Evolutionary conservation across 164 flowering plant species (phyloP).

Genomic region (Umbellularia californica): DNA sequence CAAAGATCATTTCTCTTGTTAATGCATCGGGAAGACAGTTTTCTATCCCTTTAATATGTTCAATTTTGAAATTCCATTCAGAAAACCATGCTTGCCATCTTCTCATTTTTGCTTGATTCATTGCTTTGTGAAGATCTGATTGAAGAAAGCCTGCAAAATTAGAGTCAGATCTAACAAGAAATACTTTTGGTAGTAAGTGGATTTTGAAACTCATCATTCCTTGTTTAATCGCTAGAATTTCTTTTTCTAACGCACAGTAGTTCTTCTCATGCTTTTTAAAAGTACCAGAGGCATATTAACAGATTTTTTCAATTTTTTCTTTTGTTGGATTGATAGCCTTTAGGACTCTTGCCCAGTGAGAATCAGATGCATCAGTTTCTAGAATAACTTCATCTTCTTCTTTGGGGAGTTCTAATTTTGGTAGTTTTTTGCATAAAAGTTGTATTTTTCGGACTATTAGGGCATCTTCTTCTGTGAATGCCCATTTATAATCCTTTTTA

Average conservation of each 20-base stretch:
- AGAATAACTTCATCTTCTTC: background rate
- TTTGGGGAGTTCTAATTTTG: background rate
- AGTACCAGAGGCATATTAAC: no score
- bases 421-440: background rate
- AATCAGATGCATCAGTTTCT: background rate
- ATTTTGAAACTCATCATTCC: background rate
- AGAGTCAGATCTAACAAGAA: background rate
- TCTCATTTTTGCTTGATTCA: no score
- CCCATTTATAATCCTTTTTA: background rate
- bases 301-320: background rate
- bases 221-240: background rate
- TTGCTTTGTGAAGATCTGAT: no score
- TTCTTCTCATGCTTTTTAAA: no score
- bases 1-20: background rate
- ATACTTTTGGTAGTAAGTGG: background rate
- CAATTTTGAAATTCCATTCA: background rate
- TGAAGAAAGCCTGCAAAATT: background rate
- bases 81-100: background rate
- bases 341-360: background rate
- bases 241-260: no score
- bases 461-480: background rate
- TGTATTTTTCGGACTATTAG: fast-evolving
- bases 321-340: background rate
- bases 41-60: background rate
- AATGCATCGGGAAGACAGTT: background rate